phyloP scores from a whole-genome alignment of 768 basidiomycete species.

The Trametes gibbosa region DNA sequence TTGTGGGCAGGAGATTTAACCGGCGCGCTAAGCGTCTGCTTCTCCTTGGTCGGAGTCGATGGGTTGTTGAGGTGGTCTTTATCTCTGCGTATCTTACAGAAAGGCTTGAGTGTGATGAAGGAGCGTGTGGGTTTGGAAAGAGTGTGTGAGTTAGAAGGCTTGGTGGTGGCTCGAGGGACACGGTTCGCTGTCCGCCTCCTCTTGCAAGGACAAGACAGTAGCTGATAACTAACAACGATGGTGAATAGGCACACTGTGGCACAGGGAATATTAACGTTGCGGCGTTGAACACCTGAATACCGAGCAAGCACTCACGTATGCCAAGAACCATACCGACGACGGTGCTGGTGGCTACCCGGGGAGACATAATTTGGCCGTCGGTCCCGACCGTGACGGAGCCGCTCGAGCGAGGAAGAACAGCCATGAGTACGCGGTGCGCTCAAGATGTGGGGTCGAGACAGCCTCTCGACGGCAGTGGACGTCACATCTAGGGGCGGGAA shows the following conservation, averaged over 20 bases:
- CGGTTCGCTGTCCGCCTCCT: not conserved
- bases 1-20: not conserved
- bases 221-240: constrained; percentile 20
- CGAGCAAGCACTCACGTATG: constrained; percentile 9
- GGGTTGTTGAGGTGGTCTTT: not conserved
- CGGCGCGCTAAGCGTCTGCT: not conserved
- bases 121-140: constrained; percentile 6
- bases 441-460: not conserved
- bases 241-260: constrained; percentile 19
- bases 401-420: constrained; percentile 9
- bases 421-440: not conserved
- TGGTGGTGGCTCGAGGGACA: not conserved
- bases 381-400: not conserved
- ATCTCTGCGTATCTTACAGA: not conserved
- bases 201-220: constrained; percentile 13
- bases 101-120: not conserved
- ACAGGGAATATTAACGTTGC: not conserved
- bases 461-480: not conserved
- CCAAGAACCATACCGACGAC: constrained; percentile 22
- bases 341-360: constrained; percentile 17
- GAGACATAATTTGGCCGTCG: constrained; percentile 8
- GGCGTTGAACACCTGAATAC: not conserved
- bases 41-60: not conserved
- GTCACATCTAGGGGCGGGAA: not conserved
- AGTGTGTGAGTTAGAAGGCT: not conserved